A percentile compares a stretch with the other conserved stretches of the same genome.
Conservation (phyloP, 2,329 filamentous ascomycete species). For the Botrytis tulipae region DNA sequence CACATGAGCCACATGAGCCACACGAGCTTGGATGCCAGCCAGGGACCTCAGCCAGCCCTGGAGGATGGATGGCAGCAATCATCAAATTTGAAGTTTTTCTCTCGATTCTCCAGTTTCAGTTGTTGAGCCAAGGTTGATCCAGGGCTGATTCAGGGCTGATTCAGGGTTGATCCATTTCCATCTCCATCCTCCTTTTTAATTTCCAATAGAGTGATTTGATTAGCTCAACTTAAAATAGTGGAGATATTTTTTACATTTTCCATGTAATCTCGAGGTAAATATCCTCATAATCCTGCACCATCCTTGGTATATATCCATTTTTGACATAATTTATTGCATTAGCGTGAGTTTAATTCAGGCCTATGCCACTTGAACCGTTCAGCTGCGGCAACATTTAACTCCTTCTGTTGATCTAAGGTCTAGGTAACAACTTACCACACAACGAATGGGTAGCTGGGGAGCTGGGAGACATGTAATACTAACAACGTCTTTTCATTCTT, state of each 20-base stretch:
- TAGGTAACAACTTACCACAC: background rate
- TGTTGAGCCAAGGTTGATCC: background rate
- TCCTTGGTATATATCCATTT: background rate
- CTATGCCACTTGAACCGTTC: background rate
- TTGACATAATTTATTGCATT: background rate
- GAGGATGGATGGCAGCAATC: too few species aligned
- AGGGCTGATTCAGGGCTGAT: background rate
- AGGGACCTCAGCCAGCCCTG: too few species aligned
- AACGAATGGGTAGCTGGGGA: background rate
- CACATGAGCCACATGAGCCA: background rate
- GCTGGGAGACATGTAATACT: background rate
- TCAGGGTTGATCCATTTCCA: background rate
- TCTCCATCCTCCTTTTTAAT: background rate
- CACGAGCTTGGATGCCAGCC: background rate
- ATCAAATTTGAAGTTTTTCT: background rate
- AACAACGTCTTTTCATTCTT: background rate
- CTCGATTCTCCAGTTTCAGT: background rate
- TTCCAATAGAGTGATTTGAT: background rate
- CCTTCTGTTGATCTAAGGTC: background rate
- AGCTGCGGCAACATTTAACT: background rate
- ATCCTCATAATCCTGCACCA: background rate
- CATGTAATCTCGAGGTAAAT: background rate
- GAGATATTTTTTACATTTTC: background rate
- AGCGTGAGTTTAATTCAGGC: background rate
- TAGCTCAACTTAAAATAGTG: background rate